Evolutionary conservation across 345 rosid species (phyloP), one percentile per base, ranked within the genome.

Genomic region (Arabis alpina): DNA sequence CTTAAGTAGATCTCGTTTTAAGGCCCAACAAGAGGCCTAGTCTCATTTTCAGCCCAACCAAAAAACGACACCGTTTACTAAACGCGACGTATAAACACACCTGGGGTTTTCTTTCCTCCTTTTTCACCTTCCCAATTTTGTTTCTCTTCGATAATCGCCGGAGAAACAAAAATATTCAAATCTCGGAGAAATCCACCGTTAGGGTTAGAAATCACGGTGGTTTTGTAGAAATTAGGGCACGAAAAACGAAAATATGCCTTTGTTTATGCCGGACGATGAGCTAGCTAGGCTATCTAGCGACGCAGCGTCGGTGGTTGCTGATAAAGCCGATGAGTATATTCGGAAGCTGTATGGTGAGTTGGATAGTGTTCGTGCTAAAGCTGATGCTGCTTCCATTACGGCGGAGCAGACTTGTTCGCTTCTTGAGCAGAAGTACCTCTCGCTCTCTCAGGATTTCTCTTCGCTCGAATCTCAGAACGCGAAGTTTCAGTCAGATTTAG

Each of bases 381-480:
- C 92, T 2, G 99, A 94, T 57, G 97, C 99, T 8, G 76, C 88
- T 16, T 63, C 88, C 51, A 88, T 94, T 83, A 91, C 97, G 44
- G 97, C 96, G 56, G 99, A 94, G 83, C 99, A 94, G 71, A 89
- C 95, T 15, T 94, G 96, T 77, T 84, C 97, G 45, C 83, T 94
- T 66, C 93, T 91, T 15, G 99, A 94, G 85, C 96, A 94, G 82
- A 94, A 91, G 87, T 89, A 82, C 75, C 79, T 89, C 60, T 84
- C 96, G 12, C 83, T 94, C 9, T 78, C 93, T 12, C 69, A 77
- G 44, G 96, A 91, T 48, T 84, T 80, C 79, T 75, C 87, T 2
- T 71, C 77, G 40, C 84, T 91, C 2, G 91, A 91, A 74, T 80
- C 97, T 32, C 83, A 81, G 36, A 82, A 82, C 36, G 72, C 86